Conservation (phyloP, 2,329 filamentous ascomycete species). For the Clathrospora elynae region DNA sequence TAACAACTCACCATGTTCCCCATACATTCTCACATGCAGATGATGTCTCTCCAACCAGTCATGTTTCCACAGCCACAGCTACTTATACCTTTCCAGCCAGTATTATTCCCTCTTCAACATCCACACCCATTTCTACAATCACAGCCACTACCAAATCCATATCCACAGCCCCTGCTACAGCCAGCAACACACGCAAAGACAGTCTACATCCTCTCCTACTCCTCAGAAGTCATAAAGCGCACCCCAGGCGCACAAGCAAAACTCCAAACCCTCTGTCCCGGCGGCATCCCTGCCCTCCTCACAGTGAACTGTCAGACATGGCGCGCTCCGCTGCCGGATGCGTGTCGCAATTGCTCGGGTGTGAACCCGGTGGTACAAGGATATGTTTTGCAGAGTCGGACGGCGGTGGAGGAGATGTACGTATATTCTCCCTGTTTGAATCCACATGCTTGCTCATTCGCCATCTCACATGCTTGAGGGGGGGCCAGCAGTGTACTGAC, state of each 20-base stretch:
- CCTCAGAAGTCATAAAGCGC: not conserved
- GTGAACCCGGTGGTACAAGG: constrained; percentile 17
- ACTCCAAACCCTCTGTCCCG: not conserved
- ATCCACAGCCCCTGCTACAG: not conserved
- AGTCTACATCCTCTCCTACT: constrained; percentile 7
- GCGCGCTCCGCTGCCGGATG: constrained; percentile 11
- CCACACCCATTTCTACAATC: not conserved
- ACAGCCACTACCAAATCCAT: not conserved
- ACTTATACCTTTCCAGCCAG: not conserved
- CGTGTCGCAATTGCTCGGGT: constrained; percentile 22
- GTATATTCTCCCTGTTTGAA: not conserved
- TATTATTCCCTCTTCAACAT: not conserved
- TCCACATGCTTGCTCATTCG: not conserved
- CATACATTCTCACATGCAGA: not conserved
- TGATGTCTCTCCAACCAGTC: not conserved
- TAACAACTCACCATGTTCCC: not conserved
- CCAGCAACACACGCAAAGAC: not conserved
- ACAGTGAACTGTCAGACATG: constrained; percentile 10
- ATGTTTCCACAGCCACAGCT: not conserved
- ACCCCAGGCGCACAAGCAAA: not conserved
- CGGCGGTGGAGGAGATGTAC: constrained; percentile 5
- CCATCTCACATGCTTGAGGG: not conserved
- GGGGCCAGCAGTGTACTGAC: not conserved
- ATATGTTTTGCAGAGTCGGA: constrained; percentile 14
- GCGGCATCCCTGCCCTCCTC: not conserved